Evolutionary conservation across 441 rosid species (phyloP), one percentile per base, ranked within the genome.

Genomic region (Pelargonium australe): DNA sequence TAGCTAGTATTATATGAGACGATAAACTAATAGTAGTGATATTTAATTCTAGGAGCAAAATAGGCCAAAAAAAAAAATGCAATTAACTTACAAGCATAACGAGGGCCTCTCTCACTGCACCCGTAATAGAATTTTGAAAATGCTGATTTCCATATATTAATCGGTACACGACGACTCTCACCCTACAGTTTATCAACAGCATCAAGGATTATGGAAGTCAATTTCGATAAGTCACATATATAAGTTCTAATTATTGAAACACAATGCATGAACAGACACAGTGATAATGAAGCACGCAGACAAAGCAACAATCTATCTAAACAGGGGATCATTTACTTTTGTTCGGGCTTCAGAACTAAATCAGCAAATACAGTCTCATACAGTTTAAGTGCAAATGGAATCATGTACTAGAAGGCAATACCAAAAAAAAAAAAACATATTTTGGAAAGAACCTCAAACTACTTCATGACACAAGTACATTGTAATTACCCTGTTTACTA

Each of bases 71-170:
- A 16, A 16, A 5, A 14, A 53, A 55, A 20, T 7, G 19, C 10
- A 25, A 41, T 40, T 10, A 41, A 81, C 95, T 79, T 84, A 92
- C 99, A 77, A 43, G 80, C 71, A 75, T 85, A 90, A 45, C 76
- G 80, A 66, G 82, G 84, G 53, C 92, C 86, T 80, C 96, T 90
- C 68, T 81, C 83, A 74, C 95, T 87, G 84, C 99, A 95, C 79
- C 97, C 98, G 66, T 82, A 78, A 73, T 79, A 92, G 73, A 77
- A 73, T 55, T 85, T 80, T 0, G 97, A 80, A 68, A 83, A 80
- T 53, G 80, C 83, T 0, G 99, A 92, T 79, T 89, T 87, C 99
- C 99, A 92, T 53, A 95, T 86, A 83, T 92, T 93, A 77, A 95
- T 80, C 14, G 85, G 82, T 28, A 77, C 84, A 25, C 80, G 79